A percentile compares a stretch with the other conserved stretches of the same genome.
These are phyloP conservation scores for Entomortierella chlamydospora DNA, from an alignment of 192 early-diverging fungal genomes.

Conservation along the genomic window DNA sequence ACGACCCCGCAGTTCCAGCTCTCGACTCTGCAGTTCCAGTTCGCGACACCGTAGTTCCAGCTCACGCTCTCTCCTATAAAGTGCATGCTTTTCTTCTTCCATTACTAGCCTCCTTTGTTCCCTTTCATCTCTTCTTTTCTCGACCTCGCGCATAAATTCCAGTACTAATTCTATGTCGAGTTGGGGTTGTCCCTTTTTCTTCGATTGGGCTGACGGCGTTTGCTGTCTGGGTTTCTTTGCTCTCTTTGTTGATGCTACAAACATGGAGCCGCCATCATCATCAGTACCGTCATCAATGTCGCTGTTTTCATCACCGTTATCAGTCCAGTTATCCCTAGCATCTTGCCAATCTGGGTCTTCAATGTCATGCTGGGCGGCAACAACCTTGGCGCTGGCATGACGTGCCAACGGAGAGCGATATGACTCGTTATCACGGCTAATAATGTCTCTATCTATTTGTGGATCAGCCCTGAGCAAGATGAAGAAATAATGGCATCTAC, in stretches of 20 bases:
- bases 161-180: neutral
- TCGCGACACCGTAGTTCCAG: neutral
- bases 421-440: neutral
- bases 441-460: neutral
- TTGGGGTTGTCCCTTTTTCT: neutral
- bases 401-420: neutral
- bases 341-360: neutral
- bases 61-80: neutral
- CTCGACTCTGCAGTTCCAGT: neutral
- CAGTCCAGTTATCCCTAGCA: too few relatives aligned
- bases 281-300: neutral
- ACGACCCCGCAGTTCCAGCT: neutral
- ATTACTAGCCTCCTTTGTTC: neutral
- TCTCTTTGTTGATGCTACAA: neutral
- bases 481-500: constrained; percentile 3
- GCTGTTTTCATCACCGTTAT: neutral
- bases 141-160: neutral
- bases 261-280: neutral
- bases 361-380: neutral
- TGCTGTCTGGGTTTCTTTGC: neutral
- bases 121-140: neutral
- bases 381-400: neutral
- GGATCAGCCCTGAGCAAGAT: neutral
- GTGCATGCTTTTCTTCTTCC: too few relatives aligned
- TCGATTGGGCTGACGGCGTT: neutral